Base-by-base conservation (phyloP, 352 stramenopile species). In the Peronosclerospora sorghi region DNA sequence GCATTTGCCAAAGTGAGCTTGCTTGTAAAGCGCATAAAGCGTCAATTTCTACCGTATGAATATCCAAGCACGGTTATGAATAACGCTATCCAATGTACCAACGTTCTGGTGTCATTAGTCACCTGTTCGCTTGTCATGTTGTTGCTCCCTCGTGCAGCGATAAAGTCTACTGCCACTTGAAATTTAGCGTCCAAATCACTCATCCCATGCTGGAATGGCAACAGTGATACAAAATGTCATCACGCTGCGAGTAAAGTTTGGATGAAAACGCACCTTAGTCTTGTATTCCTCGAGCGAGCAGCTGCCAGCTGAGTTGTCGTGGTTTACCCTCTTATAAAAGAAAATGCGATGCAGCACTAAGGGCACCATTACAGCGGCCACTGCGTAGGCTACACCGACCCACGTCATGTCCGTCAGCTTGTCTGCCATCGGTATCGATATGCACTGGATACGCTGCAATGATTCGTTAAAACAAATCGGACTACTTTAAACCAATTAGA, bases 21-120 rank as follows among this genome's bases (percentile, higher is more conserved):
- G 76, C 59, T 88, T 88, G 62, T 76, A 88, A 38, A 88, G 83
- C 36, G 76, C 76, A 53, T 88, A 88, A 40, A 88, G 47, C 38
- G 70, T 81, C 56, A 86, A 45, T 55, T 64, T 65, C 73, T 86
- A 23, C 17, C n/a, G 21, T 4, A 54, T n/a, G 24, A 32, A 51
- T 32, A 46, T 8, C 27, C 10, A 46, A 37, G n/a, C 40, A 4
- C 8, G 34, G 57, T 46, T 49, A 35, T 39, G 45, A 45, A 51
- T 39, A 36, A 6, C 28, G 28, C 23, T 30, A 41, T n/a, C 15
- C 44, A 15, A 2, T 39, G 14, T 17, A 19, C 4, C 21, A n/a
- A 3, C 21, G 4, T 26, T 3, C 21, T 26, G 12, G 17, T 32
- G 28, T 40, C 30, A 23, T 20, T 21, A 30, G 29, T 29, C 39